Evolutionary conservation across 2,329 filamentous ascomycete genomes (phyloP).

Genomic region (Fusarium sulawesiense): DNA sequence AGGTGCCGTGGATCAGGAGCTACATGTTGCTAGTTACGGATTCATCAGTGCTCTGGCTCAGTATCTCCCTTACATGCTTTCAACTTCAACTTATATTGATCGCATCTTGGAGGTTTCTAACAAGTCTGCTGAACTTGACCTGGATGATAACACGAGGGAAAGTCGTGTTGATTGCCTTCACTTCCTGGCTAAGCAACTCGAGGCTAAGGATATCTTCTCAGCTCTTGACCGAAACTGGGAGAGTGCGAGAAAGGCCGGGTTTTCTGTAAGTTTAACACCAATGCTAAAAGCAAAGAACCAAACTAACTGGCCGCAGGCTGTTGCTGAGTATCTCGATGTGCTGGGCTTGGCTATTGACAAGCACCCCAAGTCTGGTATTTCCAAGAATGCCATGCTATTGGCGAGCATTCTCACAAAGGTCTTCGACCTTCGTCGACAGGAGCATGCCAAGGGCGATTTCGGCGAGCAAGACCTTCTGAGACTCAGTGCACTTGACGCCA

Average conservation of each 20-base stretch:
- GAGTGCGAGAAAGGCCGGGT: conserved; percentile 70
- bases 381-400: conserved; percentile 78
- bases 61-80: conserved; percentile 90
- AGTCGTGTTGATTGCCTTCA: conserved; percentile 76
- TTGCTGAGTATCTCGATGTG: conserved; percentile 75
- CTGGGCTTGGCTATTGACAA: conserved; percentile 79
- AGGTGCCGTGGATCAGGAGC: conserved; percentile 65
- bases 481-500: conserved; percentile 70
- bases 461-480: conserved; percentile 58
- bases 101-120: conserved; percentile 78
- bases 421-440: conserved; percentile 73
- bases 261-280: conserved; percentile 64
- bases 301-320: conserved; percentile 63
- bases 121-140: conserved; percentile 71
- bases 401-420: conserved; percentile 70
- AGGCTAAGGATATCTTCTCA: conserved; percentile 80
- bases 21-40: conserved; percentile 86
- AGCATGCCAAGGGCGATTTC: conserved; percentile 60
- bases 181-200: conserved; percentile 80
- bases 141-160: conserved; percentile 72
- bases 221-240: conserved; percentile 79
- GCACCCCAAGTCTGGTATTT: conserved; percentile 81
- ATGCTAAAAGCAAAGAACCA: not conserved
- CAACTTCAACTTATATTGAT: conserved; percentile 78
- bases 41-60: conserved; percentile 84